These are phyloP conservation scores for Aspergillus avenaceus DNA, from an alignment of 495 filamentous ascomycete species.

Conservation along the genomic window DNA sequence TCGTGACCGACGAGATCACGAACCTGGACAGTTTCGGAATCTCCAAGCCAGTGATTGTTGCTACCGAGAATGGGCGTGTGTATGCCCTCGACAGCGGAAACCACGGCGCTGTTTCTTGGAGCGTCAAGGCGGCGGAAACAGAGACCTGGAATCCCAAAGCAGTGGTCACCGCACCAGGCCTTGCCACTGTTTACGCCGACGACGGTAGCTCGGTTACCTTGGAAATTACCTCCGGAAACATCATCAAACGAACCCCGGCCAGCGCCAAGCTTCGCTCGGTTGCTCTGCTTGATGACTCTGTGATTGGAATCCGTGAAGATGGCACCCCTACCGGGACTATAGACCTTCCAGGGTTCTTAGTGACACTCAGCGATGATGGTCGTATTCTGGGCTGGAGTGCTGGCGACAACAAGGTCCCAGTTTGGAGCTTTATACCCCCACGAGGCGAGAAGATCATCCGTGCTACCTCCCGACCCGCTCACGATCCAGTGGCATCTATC, in stretches of 20 bases:
- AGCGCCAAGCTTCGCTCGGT: slow-evolving; percentile 29
- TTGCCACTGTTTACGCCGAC: slow-evolving; percentile 53
- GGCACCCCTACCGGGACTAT: slow-evolving; percentile 29
- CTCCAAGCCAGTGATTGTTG: slow-evolving; percentile 74
- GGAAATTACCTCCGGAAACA: slow-evolving; percentile 53
- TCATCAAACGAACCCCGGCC: slow-evolving; percentile 35
- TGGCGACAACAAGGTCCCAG: slow-evolving; percentile 43
- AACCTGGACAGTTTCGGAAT: slow-evolving; percentile 81
- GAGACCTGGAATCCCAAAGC: slow-evolving; percentile 65
- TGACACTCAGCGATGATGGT: slow-evolving; percentile 57
- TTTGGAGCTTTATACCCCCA: slow-evolving; percentile 75
- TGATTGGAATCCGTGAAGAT: slow-evolving; percentile 29
- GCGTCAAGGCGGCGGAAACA: slow-evolving; percentile 53
- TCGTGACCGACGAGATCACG: slow-evolving; percentile 58
- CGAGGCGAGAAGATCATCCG: slow-evolving; percentile 61
- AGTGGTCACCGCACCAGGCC: slow-evolving; percentile 56
- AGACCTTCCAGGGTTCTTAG: slow-evolving; percentile 39
- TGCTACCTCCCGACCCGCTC: slow-evolving; percentile 61
- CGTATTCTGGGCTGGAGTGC: slow-evolving; percentile 57
- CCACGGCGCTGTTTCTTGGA: slow-evolving; percentile 74
- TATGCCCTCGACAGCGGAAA: slow-evolving; percentile 75
- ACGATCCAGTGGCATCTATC: slow-evolving; percentile 92
- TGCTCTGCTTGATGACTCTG: slow-evolving; percentile 24
- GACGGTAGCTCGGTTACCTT: slow-evolving; percentile 56
- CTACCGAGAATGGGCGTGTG: slow-evolving; percentile 74